Evolutionary conservation across 305 asterid genomes (phyloP), one percentile per base, ranked within the genome.

Genomic region (Fraxinus angustifolia): DNA sequence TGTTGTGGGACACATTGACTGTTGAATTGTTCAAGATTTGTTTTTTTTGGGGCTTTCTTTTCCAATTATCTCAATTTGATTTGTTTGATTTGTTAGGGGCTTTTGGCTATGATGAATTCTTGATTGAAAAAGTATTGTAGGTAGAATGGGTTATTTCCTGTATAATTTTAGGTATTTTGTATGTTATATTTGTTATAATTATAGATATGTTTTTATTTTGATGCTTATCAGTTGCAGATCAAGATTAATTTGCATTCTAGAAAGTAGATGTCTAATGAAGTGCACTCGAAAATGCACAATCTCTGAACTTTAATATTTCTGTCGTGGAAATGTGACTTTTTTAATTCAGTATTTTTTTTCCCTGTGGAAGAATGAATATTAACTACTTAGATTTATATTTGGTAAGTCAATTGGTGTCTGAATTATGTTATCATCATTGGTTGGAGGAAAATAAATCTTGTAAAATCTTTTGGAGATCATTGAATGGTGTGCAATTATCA

Each of bases 21-120:
- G 50, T 76, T 21, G 33, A 73, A 35, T 76, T 82, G 21, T 77
- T 60, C 38, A 53, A 36, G 14, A 0, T 30, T 60, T 68, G 74
- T n/a, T 36, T 60, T 17, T 36, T 34, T 74, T 38, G 6, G 31
- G 68, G n/a, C 12, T 50, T 34, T 34, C 7, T 0, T 3, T 3
- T 65, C 12, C 30, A 62, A 8, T 23, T 21, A 14, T 62, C 14
- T 62, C 16, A 62, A 36, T 45, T 35, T 58, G 42, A 8, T 50
- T 71, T n/a, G 5, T 78, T 70, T 42, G 45, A 6, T 42, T 53
- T 76, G 6, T 26, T 4, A 21, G 48, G 83, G 76, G 38, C 6
- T 77, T 80, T 67, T 56, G 81, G 82, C 83, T 23, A 56, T 77
- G 75, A 33, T 78, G 80, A 23, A 60, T 80, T 84, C 84, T 76